Percentiles rank a stretch among this genome's conserved stretches.
phyloP scores from a whole-genome alignment of 2,329 filamentous ascomycete species.

The Cordyceps cateniannulata region DNA sequence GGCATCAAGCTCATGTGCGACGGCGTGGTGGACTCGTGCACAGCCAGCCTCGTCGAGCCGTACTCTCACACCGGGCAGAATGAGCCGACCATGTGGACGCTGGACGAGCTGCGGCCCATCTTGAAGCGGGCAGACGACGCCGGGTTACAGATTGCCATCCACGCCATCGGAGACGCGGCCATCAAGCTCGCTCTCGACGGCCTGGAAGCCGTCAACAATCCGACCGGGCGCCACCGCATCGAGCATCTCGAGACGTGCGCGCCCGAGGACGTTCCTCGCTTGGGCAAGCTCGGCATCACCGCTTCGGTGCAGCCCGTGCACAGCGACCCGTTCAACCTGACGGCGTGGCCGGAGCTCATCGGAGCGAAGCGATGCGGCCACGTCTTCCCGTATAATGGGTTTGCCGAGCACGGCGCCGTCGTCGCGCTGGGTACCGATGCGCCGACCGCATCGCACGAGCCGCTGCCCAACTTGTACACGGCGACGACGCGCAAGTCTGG shows the following conservation, averaged over 20 bases:
- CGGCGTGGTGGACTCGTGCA: constrained; percentile 58
- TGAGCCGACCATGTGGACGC: constrained; percentile 46
- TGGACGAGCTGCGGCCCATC: constrained; percentile 44
- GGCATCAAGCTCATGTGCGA: constrained; percentile 60
- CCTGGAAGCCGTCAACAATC: constrained; percentile 34
- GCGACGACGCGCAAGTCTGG: constrained; percentile 47
- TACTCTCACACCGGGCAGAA: constrained; percentile 42
- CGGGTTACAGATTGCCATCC: constrained; percentile 53
- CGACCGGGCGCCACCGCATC: constrained; percentile 49
- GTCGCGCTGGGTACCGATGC: constrained; percentile 50
- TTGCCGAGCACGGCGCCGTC: constrained; percentile 41
- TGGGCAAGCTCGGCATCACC: constrained; percentile 51
- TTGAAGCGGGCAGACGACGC: constrained; percentile 45
- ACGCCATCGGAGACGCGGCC: constrained; percentile 57
- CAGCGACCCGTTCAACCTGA: constrained; percentile 48
- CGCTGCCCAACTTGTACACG: constrained; percentile 47
- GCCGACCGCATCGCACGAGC: constrained; percentile 46
- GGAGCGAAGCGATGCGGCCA: constrained; percentile 44
- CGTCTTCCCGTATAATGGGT: constrained; percentile 54
- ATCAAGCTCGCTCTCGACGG: constrained; percentile 50
- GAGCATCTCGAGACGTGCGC: constrained; percentile 56
- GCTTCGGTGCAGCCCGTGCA: constrained; percentile 51
- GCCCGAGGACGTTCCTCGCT: constrained; percentile 45
- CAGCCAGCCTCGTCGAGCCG: constrained; percentile 50
- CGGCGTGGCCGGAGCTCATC: constrained; percentile 48